Evolutionary conservation across 1,139 yeast genomes (phyloP), one percentile per base, ranked within the genome.

Genomic region (Kodamaea sp.): DNA sequence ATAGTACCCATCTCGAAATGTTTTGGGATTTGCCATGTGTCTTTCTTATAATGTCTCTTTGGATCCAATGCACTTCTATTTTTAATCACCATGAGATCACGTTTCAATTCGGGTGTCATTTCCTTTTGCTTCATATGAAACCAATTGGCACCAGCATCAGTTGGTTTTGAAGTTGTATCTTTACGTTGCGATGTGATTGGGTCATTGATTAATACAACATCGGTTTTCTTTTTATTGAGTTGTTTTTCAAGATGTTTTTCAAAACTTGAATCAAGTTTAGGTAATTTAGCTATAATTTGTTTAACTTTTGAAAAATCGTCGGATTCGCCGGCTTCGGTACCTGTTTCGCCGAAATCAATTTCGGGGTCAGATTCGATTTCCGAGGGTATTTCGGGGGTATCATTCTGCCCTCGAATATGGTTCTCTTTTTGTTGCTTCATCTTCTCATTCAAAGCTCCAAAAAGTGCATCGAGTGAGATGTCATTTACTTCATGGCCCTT

Each of bases 41-140:
- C 94, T 60, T 87, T 87, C 63, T 86, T 88, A 64, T 92, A 92
- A 63, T 89, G 96, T 54, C 97, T 78, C 63, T 92, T 92, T 5
- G 97, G 97, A 57, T 92, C 98, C 47, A 92, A 73, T 12, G 92
- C 96, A 46, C 84, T 82, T 63, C 98, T 80, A 68, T 90, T 87
- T 55, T 87, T 83, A 42, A 92, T 71, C 26, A 92, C 66, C 56
- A 80, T 71, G 52, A 94, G 61, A 60, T 92, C 97, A 43, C 96
- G 73, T 54, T 84, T 85, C 26, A 86, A 58, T 34, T 74, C 75
- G 2, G 84, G 79, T 0, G 95, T 86, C 48, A 89, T 63, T 51
- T 87, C 96, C 2, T 86, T 82, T 47, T 80, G 82, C 33, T 87
- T 86, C 78, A 92, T 75, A 44, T 81, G 73, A 58, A 89, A 92